Percentiles rank a stretch among this genome's conserved stretches.
Evolutionary conservation across 352 stramenopile species (phyloP).

Genomic region (Globisporangium cederbergense): DNA sequence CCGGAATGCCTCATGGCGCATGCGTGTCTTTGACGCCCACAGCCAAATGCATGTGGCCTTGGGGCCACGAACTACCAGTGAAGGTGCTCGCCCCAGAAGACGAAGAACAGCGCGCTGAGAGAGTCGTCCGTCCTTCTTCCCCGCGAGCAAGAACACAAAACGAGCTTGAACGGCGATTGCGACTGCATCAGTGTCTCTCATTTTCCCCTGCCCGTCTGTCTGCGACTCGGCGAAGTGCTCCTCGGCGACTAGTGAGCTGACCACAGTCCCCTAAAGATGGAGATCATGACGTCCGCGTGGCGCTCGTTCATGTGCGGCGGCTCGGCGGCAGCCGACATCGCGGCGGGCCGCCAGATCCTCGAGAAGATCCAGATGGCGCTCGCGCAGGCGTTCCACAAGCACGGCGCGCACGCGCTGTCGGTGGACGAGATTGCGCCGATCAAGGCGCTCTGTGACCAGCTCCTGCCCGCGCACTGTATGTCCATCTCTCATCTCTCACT

Average conservation of each 20-base stretch:
- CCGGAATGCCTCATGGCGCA: conserved; percentile 8
- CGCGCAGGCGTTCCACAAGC: conserved; percentile 33
- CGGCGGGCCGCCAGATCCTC: conserved; percentile 34
- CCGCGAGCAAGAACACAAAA: too few species aligned
- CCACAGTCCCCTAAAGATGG: conserved; percentile 22
- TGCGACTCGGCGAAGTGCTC: too few species aligned
- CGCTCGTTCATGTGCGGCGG: conserved; percentile 26
- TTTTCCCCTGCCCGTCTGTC: not conserved
- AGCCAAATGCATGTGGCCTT: not conserved
- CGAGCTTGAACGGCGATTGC: not conserved
- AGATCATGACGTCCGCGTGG: conserved; percentile 47
- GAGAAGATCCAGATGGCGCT: conserved; percentile 50
- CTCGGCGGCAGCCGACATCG: conserved; percentile 19
- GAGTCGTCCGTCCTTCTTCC: too few species aligned
- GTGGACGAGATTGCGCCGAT: conserved; percentile 60
- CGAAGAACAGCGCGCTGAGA: not conserved
- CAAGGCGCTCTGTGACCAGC: conserved; percentile 63
- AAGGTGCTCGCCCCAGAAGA: not conserved
- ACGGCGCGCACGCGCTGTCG: conserved; percentile 38
- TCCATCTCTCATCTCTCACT: not conserved
- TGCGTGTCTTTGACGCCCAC: conserved; percentile 26
- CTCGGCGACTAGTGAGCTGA: conserved; percentile 3
- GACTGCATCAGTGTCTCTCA: not conserved
- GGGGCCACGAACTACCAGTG: not conserved
- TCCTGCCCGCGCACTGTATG: conserved; percentile 65